Conservation (phyloP, 2,329 filamentous ascomycete genomes). For the Colletotrichum sojae region DNA sequence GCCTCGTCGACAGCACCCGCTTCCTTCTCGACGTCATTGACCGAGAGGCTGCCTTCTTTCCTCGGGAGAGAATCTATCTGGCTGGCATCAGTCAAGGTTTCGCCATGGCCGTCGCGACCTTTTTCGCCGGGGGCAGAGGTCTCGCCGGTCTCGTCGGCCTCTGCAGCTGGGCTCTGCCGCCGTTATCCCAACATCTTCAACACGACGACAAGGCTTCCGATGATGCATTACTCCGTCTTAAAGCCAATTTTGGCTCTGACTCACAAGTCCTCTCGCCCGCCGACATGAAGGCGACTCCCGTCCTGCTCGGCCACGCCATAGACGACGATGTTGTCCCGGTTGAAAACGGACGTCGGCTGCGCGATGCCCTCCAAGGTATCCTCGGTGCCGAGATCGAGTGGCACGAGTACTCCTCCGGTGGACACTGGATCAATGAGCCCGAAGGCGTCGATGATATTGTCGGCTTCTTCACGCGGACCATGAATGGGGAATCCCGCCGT, state of each 20-base stretch:
- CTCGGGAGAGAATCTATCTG: constrained; percentile 47
- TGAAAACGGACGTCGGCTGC: constrained; percentile 44
- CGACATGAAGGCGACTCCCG: constrained; percentile 31
- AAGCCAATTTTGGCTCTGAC: neutral
- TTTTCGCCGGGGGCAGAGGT: constrained; percentile 22
- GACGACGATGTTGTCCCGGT: constrained; percentile 49
- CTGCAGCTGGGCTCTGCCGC: constrained; percentile 45
- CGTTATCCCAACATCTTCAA: neutral
- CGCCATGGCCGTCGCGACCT: constrained; percentile 43
- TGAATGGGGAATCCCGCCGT: neutral
- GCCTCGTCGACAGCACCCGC: constrained; percentile 44
- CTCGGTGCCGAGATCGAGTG: constrained; percentile 43
- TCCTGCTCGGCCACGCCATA: constrained; percentile 47
- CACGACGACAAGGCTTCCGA: neutral
- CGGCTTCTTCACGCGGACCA: neutral
- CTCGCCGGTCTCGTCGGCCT: constrained; percentile 49
- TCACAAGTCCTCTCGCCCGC: neutral
- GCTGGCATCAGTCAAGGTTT: constrained; percentile 52
- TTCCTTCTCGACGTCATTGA: constrained; percentile 41
- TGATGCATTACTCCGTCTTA: neutral
- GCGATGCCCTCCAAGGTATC: constrained; percentile 39
- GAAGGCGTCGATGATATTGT: constrained; percentile 45
- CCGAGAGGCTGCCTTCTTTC: constrained; percentile 44
- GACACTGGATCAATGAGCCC: constrained; percentile 48
- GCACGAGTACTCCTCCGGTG: constrained; percentile 48